Conservation (phyloP, 305 asterid species). For the Fraxinus greggii region DNA sequence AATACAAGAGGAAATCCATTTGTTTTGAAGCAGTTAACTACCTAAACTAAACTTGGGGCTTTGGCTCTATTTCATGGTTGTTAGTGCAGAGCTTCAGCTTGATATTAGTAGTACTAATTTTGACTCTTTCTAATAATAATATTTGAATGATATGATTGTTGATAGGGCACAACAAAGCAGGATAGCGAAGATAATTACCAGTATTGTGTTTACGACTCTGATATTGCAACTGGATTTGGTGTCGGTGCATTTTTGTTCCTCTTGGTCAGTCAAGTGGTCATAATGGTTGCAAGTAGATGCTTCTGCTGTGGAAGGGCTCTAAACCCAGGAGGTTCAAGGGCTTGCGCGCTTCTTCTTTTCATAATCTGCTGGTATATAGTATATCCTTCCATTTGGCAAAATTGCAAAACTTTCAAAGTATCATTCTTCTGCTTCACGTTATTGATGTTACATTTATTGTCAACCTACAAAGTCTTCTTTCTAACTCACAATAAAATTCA, state of each 20-base stretch:
- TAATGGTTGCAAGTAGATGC: slow-evolving; percentile 79
- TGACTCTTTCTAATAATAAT: slow-evolving; percentile 4
- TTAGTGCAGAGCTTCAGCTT: not conserved
- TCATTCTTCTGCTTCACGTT: not conserved
- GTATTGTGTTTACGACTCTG: slow-evolving; percentile 72
- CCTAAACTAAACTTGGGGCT: not conserved
- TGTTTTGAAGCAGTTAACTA: not conserved
- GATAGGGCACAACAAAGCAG: slow-evolving; percentile 42
- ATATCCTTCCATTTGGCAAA: not conserved
- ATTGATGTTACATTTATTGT: not conserved
- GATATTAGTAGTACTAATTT: slow-evolving; percentile 5
- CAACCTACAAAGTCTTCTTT: not conserved
- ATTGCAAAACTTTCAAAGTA: not conserved
- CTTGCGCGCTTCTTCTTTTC: slow-evolving; percentile 83
- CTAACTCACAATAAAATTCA: not conserved
- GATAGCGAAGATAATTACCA: slow-evolving; percentile 42
- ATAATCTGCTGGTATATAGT: slow-evolving; percentile 73
- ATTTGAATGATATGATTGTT: slow-evolving; percentile 14
- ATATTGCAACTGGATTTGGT: slow-evolving; percentile 83
- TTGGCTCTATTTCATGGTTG: not conserved
- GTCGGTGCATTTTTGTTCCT: slow-evolving; percentile 86
- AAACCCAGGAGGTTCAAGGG: slow-evolving; percentile 87
- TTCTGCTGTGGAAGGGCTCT: slow-evolving; percentile 83
- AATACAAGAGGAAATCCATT: not conserved
- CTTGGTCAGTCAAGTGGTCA: slow-evolving; percentile 59